Evolutionary conservation across 2,329 filamentous ascomycete genomes (phyloP).

Genomic region (Penicillium nordicum): DNA sequence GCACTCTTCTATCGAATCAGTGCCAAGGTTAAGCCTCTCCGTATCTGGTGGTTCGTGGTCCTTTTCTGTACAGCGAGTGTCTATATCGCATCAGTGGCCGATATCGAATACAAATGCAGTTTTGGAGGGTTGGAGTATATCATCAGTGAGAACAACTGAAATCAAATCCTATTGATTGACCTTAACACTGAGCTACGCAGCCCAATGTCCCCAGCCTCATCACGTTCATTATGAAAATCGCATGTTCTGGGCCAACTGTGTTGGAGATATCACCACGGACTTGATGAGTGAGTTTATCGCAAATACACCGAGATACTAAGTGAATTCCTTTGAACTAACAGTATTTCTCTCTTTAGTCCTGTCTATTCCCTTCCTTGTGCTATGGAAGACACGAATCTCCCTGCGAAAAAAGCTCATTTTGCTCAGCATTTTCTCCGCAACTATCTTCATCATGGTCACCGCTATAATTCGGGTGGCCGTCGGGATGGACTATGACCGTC

Average conservation of each 20-base stretch:
- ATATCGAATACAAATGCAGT: constrained; percentile 20
- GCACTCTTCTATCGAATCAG: constrained; percentile 17
- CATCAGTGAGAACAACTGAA: constrained; percentile 9
- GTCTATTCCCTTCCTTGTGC: constrained; percentile 15
- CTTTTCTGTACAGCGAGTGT: constrained; percentile 6
- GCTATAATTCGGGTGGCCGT: constrained; percentile 16
- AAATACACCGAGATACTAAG: neutral
- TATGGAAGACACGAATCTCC: constrained; percentile 16
- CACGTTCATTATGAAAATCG: constrained; percentile 19
- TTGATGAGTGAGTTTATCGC: constrained; percentile 13
- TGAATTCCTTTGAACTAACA: neutral
- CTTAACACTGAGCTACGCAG: neutral
- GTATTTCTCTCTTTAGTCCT: constrained; percentile 3
- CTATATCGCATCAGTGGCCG: constrained; percentile 13
- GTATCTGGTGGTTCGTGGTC: constrained; percentile 20
- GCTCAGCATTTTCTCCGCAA: constrained; percentile 17
- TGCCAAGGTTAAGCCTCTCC: constrained; percentile 12
- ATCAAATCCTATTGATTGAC: neutral
- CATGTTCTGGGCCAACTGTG: constrained; percentile 15
- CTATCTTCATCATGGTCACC: constrained; percentile 14
- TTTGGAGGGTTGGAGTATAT: constrained; percentile 10
- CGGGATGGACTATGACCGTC: constrained; percentile 6
- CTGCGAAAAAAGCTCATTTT: constrained; percentile 14
- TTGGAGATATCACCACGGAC: constrained; percentile 17
- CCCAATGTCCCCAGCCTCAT: constrained; percentile 7